A percentile compares a stretch with the other conserved stretches of the same genome.
Evolutionary conservation across 352 stramenopile genomes (phyloP).

Genomic region (Bremia lactucae): DNA sequence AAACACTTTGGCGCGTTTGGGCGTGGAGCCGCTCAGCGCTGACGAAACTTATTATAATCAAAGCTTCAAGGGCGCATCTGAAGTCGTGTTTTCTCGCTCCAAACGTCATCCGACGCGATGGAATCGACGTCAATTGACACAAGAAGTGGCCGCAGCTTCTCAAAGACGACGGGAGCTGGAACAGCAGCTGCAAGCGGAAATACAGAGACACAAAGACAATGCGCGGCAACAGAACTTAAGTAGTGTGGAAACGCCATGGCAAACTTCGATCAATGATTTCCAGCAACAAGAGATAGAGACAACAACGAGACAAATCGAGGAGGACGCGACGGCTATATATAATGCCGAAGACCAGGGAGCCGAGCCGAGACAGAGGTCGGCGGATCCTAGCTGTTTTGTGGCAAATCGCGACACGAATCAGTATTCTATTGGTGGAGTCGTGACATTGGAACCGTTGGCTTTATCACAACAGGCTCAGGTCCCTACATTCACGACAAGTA

Average conservation of each 20-base stretch:
- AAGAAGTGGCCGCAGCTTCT: conserved; percentile 30
- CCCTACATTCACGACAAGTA: conserved; percentile 2
- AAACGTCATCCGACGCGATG: conserved; percentile 10
- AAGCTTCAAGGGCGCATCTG: not conserved
- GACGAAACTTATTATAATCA: not conserved
- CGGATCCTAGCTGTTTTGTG: not conserved
- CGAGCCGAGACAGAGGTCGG: not conserved
- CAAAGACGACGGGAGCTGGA: conserved; percentile 24
- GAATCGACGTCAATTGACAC: conserved; percentile 21
- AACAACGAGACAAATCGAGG: conserved; percentile 32
- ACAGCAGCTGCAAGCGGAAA: conserved; percentile 24
- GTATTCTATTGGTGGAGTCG: conserved; percentile 49
- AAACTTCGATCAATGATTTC: conserved; percentile 30
- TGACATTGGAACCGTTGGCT: conserved; percentile 34
- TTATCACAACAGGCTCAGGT: conserved; percentile 4
- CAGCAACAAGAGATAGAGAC: conserved; percentile 38
- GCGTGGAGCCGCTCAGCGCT: conserved; percentile 3
- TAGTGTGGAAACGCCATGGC: conserved; percentile 10
- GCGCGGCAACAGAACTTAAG: conserved; percentile 1
- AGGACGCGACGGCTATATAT: conserved; percentile 6
- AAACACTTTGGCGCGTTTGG: conserved; percentile 30
- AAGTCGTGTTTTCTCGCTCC: not conserved
- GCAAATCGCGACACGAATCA: conserved; percentile 15
- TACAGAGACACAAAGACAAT: conserved; percentile 10
- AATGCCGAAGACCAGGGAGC: not conserved